Conservation (phyloP, 2,329 filamentous ascomycete genomes). For the Chaetomiaceae sp. region DNA sequence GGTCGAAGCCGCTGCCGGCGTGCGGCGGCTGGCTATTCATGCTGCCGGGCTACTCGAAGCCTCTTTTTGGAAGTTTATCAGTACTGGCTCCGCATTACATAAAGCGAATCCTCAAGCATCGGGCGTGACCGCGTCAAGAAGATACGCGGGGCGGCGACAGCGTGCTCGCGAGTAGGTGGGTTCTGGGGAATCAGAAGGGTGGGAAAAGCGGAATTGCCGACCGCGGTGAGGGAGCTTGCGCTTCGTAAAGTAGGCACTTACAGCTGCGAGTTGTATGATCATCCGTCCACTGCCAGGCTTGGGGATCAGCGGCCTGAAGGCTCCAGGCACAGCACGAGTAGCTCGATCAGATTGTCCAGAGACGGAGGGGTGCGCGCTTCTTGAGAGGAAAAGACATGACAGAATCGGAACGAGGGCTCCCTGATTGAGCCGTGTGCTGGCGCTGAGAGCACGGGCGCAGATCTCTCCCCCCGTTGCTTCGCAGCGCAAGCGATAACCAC, state of each 20-base stretch:
- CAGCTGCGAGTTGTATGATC: conserved; percentile 16
- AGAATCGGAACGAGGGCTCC: conserved; percentile 3
- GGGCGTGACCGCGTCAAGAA: no score
- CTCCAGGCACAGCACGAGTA: no score
- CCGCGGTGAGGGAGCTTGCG: conserved; percentile 1
- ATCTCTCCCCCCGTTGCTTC: conserved; percentile 18
- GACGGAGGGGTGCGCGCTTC: background rate
- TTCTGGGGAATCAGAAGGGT: conserved; percentile 16
- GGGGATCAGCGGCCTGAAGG: no score
- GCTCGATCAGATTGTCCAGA: no score
- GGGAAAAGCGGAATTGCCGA: conserved; percentile 8
- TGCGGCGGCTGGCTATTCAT: conserved; percentile 46
- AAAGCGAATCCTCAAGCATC: no score
- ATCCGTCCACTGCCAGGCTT: no score
- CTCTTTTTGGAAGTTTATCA: no score
- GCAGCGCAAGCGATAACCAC: conserved; percentile 16
- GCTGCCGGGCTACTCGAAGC: conserved; percentile 15
- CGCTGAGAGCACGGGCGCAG: conserved; percentile 14
- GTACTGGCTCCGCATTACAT: no score
- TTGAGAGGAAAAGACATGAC: conserved; percentile 9
- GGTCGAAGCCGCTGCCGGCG: conserved; percentile 39
- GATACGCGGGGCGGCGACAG: conserved; percentile 1
- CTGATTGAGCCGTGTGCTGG: conserved; percentile 7
- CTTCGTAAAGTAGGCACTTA: conserved; percentile 16
- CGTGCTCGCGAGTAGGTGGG: background rate